Percentiles rank a stretch among this genome's conserved stretches.
These are phyloP conservation scores for Solanum virginianum DNA, from an alignment of 257 asterid species.

Conservation along the genomic window DNA sequence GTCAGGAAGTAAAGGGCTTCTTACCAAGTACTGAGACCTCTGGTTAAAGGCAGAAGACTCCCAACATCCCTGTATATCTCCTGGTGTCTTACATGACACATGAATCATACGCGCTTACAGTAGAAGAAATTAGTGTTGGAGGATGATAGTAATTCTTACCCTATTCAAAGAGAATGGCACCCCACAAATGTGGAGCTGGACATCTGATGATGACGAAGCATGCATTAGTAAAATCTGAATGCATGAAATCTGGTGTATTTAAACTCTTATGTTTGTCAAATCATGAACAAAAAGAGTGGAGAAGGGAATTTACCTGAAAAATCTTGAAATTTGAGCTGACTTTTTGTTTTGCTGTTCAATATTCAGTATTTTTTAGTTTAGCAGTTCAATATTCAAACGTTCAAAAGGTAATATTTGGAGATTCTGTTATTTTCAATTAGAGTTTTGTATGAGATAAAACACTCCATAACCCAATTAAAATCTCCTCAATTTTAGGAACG, in stretches of 20 bases:
- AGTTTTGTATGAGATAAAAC: background rate
- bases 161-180: constrained; percentile 29
- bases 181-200: constrained; percentile 42
- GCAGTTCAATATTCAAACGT: background rate
- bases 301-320: background rate
- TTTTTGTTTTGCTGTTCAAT: background rate
- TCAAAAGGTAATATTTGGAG: background rate
- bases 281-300: background rate
- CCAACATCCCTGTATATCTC: background rate
- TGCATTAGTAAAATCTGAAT: background rate
- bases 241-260: background rate
- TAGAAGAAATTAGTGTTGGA: background rate
- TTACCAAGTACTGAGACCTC: background rate
- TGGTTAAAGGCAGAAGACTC: background rate
- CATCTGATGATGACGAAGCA: constrained; percentile 21
- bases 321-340: background rate
- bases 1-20: background rate
- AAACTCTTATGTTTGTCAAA: background rate
- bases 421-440: background rate
- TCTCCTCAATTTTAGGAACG: background rate
- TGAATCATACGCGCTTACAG: background rate
- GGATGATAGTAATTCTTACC: constrained; percentile 8
- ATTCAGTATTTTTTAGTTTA: background rate
- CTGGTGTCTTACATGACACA: background rate
- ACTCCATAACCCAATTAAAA: background rate